These are phyloP conservation scores for Irineochytrium annulatum DNA, from an alignment of 192 early-diverging fungal genomes.

Conservation along the genomic window DNA sequence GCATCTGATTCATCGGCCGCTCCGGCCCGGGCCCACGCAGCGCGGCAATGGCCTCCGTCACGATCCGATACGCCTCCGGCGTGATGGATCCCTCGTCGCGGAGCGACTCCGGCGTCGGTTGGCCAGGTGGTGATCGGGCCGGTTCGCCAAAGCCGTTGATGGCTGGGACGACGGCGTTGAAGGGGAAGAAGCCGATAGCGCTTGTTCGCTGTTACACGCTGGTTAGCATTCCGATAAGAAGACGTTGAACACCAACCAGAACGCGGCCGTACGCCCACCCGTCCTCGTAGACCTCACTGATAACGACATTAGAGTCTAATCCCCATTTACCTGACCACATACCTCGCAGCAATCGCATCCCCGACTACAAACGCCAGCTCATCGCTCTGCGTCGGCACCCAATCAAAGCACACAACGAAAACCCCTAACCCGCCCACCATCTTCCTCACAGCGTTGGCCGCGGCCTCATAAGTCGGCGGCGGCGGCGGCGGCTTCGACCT, in stretches of 20 bases:
- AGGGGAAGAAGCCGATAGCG: constrained; percentile 21
- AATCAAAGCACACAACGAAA: constrained; percentile 27
- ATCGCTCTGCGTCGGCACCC: constrained; percentile 13
- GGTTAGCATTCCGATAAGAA: background rate
- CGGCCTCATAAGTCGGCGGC: background rate
- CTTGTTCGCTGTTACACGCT: constrained; percentile 13
- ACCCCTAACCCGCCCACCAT: constrained; percentile 13
- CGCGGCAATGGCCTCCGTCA: background rate
- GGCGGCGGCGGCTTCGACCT: background rate
- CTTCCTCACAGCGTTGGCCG: constrained; percentile 1
- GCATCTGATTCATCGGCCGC: too few relatives aligned
- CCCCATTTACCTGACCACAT: background rate
- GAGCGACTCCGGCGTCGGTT: constrained; percentile 4
- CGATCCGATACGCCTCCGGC: background rate
- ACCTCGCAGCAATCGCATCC: constrained; percentile 19
- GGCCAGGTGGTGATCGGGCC: background rate
- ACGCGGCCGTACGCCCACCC: constrained; percentile 23
- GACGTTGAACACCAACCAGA: background rate
- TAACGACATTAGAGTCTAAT: background rate
- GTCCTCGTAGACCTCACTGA: constrained; percentile 24
- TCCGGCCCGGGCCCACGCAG: too few relatives aligned
- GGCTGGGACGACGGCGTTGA: constrained; percentile 22
- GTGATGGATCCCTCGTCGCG: background rate
- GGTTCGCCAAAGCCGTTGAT: background rate
- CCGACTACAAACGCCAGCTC: constrained; percentile 17